phyloP scores from a whole-genome alignment of 805 yeast genomes.

The Yamadazyma takamatsuzukensis region DNA sequence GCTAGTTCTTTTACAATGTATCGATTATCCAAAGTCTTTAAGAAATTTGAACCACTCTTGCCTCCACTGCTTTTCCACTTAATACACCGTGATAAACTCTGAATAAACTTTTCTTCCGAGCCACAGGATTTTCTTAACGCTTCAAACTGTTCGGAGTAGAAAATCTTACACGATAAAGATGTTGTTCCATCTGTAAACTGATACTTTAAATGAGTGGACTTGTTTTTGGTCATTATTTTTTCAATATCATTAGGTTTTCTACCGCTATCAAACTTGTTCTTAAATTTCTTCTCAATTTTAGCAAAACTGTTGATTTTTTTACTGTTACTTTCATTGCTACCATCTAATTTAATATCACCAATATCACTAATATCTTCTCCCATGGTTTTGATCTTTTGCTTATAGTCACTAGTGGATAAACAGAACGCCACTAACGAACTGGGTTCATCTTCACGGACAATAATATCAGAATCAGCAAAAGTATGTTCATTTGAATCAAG shows the following conservation, averaged over 20 bases:
- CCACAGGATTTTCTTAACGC: slow-evolving; percentile 87
- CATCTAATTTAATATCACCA: slow-evolving; percentile 9
- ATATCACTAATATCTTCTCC: slow-evolving; percentile 10
- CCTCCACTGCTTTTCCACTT: slow-evolving; percentile 98
- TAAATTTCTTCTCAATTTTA: slow-evolving; percentile 41
- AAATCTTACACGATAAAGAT: slow-evolving; percentile 84
- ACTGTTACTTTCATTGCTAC: slow-evolving; percentile 17
- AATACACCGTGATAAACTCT: slow-evolving; percentile 87
- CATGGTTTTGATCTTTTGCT: slow-evolving; percentile 49
- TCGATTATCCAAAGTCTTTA: slow-evolving; percentile 88
- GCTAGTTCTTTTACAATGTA: slow-evolving; percentile 87
- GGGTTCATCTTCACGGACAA: slow-evolving; percentile 95
- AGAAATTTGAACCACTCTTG: slow-evolving; percentile 89
- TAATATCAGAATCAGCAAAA: slow-evolving; percentile 89
- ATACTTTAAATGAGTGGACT: slow-evolving; percentile 87
- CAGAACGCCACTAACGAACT: slow-evolving; percentile 93
- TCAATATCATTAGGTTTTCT: slow-evolving; percentile 47
- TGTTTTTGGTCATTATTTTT: slow-evolving; percentile 68
- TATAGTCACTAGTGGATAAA: slow-evolving; percentile 78
- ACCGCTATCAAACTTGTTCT: slow-evolving; percentile 21
- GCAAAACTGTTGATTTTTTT: slow-evolving; percentile 35
- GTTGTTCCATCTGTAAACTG: slow-evolving; percentile 87
- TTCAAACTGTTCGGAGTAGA: slow-evolving; percentile 94
- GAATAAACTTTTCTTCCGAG: slow-evolving; percentile 68
- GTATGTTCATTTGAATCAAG: slow-evolving; percentile 78